Conservation (phyloP, 768 basidiomycete species). For the Auricularia auricula-judae region DNA sequence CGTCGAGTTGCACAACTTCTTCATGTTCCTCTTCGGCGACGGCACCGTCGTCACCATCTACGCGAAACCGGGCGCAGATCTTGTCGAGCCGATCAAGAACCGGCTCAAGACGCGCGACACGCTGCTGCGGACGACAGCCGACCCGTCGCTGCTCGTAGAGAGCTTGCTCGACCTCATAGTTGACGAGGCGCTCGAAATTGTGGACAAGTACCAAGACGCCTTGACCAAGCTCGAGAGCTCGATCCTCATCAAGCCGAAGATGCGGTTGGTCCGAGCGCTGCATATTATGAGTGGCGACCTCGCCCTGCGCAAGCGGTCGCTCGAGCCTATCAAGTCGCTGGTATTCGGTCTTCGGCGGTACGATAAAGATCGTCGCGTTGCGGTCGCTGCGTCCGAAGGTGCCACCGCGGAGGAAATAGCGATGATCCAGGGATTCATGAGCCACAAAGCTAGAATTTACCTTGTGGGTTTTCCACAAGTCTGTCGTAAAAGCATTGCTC, state of each 20-base stretch:
- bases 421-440: constrained; percentile 32
- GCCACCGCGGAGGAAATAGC: constrained; percentile 4
- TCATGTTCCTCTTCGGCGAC: constrained; percentile 55
- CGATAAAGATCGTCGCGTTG: constrained; percentile 55
- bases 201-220: constrained; percentile 56
- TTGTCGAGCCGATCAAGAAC: constrained; percentile 45
- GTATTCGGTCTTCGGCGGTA: constrained; percentile 60
- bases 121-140: constrained; percentile 47
- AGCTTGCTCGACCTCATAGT: constrained; percentile 63
- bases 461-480: constrained; percentile 24
- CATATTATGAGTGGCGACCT: constrained; percentile 71
- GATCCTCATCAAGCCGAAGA: constrained; percentile 47
- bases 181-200: constrained; percentile 54
- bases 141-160: constrained; percentile 59
- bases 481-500: not conserved
- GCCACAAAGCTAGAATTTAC: constrained; percentile 59
- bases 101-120: constrained; percentile 51
- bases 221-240: constrained; percentile 50
- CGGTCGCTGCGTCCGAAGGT: constrained; percentile 28
- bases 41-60: constrained; percentile 27
- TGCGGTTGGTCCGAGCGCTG: constrained; percentile 53
- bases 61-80: constrained; percentile 31
- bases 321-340: constrained; percentile 60
- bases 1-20: constrained; percentile 52
- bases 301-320: constrained; percentile 59